phyloP scores from a whole-genome alignment of 2,329 filamentous ascomycete species.

The Trichoderma atrobrunneum region DNA sequence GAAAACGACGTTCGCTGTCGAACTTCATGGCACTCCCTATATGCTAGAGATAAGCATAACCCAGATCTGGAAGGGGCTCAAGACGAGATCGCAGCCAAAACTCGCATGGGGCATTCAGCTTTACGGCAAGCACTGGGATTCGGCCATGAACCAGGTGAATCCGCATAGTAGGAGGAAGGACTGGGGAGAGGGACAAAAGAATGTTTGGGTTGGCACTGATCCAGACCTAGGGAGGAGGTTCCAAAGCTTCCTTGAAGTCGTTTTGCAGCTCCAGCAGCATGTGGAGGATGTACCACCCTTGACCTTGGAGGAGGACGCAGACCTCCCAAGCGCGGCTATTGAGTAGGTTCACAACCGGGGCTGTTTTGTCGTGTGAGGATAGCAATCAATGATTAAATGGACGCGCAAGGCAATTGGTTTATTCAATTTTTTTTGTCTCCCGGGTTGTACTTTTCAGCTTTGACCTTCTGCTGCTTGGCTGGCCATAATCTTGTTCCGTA shows the following conservation, averaged over 20 bases:
- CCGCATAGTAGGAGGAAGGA: conserved; percentile 28
- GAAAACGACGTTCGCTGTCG: conserved; percentile 30
- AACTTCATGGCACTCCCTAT: conserved; percentile 33
- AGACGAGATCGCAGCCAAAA: conserved; percentile 22
- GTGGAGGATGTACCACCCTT: conserved; percentile 20
- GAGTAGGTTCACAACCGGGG: background rate
- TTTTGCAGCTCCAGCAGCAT: conserved; percentile 33
- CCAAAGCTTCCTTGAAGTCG: conserved; percentile 30
- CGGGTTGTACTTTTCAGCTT: background rate
- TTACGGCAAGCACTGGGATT: conserved; percentile 38
- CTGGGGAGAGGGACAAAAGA: conserved; percentile 31
- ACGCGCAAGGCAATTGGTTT: background rate
- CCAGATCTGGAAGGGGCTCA: conserved; percentile 28
- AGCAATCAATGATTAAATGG: background rate
- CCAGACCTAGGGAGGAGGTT: conserved; percentile 28
- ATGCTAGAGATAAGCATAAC: conserved; percentile 34
- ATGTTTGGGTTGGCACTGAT: conserved; percentile 34
- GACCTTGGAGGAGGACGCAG: background rate
- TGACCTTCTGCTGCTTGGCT: conserved; percentile 20
- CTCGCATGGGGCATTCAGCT: conserved; percentile 34
- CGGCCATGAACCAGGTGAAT: conserved; percentile 31
- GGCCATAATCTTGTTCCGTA: conserved; percentile 43
- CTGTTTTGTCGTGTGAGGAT: background rate
- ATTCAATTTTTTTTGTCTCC: background rate
- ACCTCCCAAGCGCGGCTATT: background rate